Percentiles rank a stretch among this genome's conserved stretches.
Conservation (phyloP, 345 rosid species). For the Cardamine resedifolia region DNA sequence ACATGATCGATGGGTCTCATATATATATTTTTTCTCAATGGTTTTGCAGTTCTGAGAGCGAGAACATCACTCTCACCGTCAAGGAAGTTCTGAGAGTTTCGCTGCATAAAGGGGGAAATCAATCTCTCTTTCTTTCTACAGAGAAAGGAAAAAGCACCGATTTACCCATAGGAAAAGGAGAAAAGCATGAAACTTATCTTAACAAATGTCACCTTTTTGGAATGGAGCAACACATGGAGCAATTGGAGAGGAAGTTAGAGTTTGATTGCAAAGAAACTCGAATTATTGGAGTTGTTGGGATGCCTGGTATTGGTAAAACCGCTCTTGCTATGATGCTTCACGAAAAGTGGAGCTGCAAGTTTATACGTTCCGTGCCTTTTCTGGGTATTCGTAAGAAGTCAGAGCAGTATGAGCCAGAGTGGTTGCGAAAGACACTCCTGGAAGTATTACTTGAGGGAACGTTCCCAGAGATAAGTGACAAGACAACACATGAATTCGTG, state of each 20-base stretch:
- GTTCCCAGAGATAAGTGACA: not conserved
- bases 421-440: not conserved
- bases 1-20: not conserved
- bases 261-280: conserved; percentile 7
- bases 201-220: not conserved
- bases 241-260: not conserved
- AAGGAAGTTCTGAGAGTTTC: not conserved
- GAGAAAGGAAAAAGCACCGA: not conserved
- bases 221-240: not conserved
- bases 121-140: not conserved
- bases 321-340: not conserved
- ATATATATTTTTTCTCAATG: not conserved
- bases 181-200: not conserved
- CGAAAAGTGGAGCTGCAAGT: not conserved
- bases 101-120: not conserved
- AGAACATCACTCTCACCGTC: not conserved
- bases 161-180: not conserved
- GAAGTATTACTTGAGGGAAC: not conserved
- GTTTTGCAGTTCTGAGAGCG: not conserved
- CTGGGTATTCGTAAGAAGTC: not conserved
- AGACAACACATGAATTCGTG: not conserved
- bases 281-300: conserved; percentile 29
- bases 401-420: not conserved
- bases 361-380: not conserved
- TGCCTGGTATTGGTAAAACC: conserved; percentile 26